Evolutionary conservation across 257 asterid species (phyloP), one percentile per base, ranked within the genome.

Genomic region (Catharanthus roseus): DNA sequence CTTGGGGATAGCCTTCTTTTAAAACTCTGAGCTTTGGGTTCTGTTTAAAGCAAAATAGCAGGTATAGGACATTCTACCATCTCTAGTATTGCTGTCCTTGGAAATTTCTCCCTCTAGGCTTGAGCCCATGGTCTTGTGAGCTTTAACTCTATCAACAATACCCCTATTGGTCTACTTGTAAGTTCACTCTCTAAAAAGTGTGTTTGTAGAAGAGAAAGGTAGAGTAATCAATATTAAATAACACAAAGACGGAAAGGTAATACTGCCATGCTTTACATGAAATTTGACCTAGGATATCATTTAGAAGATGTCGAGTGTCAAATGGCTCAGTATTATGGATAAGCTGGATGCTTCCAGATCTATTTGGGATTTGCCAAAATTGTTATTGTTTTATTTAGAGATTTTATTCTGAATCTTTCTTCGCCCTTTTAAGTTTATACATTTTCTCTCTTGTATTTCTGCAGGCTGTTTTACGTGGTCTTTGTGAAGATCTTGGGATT

Each of bases 401-500:
- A 57, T 73, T 26, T 68, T 34, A 50, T 16, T 53, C 64, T 39
- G 56, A 16, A 31, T 39, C 23, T 41, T 69, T 19, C 72, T 12
- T 10, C 60, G 38, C 49, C n/a, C 29, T 42, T 42, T 56, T 9
- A 1, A 19, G 15, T 12, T 7, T 9, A 24, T 33, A 67, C 77
- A 53, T 34, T 54, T 61, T 26, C 26, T 68, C 64, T 60, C 65
- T 38, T 51, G 75, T 67, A 60, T 74, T 72, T 53, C 56, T 80
- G 79, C 81, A 90, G 98, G 81, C 72, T 63, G 77, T 89, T 82
- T 80, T 92, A 76, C 90, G 81, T 65, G 86, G 85, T 70, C 87
- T 92, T 51, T 92, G 98, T 80, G 85, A 80, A 72, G 92, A 84
- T 77, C 95, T 92, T 74, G 88, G 85, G 55, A 88, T 92, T 79